These are phyloP conservation scores for Emericellopsis cladophorae DNA, from an alignment of 2,329 filamentous ascomycete genomes.

Conservation along the genomic window DNA sequence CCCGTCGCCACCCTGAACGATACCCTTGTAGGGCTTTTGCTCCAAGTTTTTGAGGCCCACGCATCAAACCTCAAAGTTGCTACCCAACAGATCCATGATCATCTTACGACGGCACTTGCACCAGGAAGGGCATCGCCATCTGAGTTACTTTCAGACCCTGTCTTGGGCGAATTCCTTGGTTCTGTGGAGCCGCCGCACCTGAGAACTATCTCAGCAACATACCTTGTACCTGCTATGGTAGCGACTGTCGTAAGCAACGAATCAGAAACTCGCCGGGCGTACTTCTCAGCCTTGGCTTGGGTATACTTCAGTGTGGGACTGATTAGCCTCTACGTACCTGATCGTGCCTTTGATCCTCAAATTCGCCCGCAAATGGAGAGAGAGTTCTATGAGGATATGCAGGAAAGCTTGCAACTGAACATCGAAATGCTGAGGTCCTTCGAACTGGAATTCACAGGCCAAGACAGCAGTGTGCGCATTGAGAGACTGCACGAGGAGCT, in stretches of 20 bases:
- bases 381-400: constrained; percentile 41
- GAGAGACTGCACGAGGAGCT: constrained; percentile 51
- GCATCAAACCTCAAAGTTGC: constrained; percentile 16
- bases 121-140: neutral
- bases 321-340: constrained; percentile 72
- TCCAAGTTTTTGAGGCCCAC: constrained; percentile 26
- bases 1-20: constrained; percentile 34
- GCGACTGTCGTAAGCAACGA: constrained; percentile 21
- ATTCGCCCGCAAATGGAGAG: constrained; percentile 54
- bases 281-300: constrained; percentile 48
- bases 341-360: constrained; percentile 75
- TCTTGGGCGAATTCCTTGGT: too few relatives aligned
- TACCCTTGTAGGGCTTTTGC: constrained; percentile 32
- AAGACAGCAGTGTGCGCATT: constrained; percentile 53
- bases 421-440: constrained; percentile 51
- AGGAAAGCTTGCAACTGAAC: constrained; percentile 38
- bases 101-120: constrained; percentile 8
- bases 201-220: constrained; percentile 19
- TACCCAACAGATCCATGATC: constrained; percentile 12
- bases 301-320: constrained; percentile 62
- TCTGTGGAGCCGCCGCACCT: constrained; percentile 21
- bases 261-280: constrained; percentile 7
- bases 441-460: constrained; percentile 54
- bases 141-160: too few relatives aligned
- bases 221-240: constrained; percentile 32